phyloP scores from a whole-genome alignment of 352 stramenopile species.

The Pythium coloratum region DNA sequence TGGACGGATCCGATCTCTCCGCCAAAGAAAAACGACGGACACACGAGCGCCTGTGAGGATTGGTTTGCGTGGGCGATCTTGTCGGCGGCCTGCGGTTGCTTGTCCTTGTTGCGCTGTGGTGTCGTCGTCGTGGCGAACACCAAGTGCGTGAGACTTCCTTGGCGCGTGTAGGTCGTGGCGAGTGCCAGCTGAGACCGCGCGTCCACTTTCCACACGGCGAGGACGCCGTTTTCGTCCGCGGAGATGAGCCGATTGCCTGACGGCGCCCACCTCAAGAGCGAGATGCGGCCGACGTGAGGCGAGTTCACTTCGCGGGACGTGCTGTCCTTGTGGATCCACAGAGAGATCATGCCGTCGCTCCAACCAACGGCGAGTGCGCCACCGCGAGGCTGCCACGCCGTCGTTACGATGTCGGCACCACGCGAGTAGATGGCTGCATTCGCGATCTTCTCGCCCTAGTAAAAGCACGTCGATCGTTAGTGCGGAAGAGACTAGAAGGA shows the following conservation, averaged over 20 bases:
- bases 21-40: slow-evolving; percentile 93
- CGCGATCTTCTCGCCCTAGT: slow-evolving; percentile 67
- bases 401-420: slow-evolving; percentile 67
- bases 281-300: slow-evolving; percentile 75
- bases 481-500: neutral
- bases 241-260: slow-evolving; percentile 88
- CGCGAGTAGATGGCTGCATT: slow-evolving; percentile 58
- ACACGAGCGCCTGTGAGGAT: slow-evolving; percentile 50
- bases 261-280: slow-evolving; percentile 85
- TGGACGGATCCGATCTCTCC: slow-evolving; percentile 88
- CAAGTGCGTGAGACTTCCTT: slow-evolving; percentile 86
- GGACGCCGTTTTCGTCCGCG: slow-evolving; percentile 83
- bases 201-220: slow-evolving; percentile 88
- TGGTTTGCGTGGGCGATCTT: slow-evolving; percentile 15
- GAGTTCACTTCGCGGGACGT: slow-evolving; percentile 77
- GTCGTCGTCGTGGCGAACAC: slow-evolving; percentile 71
- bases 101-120: slow-evolving; percentile 24
- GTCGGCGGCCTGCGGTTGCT: neutral
- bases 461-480: neutral
- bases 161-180: slow-evolving; percentile 82
- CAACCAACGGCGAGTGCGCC: slow-evolving; percentile 78
- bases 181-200: slow-evolving; percentile 71
- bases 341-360: slow-evolving; percentile 83
- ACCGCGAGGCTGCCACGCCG: slow-evolving; percentile 87
- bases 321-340: slow-evolving; percentile 82